These are phyloP conservation scores for Populus nigra DNA, from an alignment of 345 rosid species.

Conservation along the genomic window DNA sequence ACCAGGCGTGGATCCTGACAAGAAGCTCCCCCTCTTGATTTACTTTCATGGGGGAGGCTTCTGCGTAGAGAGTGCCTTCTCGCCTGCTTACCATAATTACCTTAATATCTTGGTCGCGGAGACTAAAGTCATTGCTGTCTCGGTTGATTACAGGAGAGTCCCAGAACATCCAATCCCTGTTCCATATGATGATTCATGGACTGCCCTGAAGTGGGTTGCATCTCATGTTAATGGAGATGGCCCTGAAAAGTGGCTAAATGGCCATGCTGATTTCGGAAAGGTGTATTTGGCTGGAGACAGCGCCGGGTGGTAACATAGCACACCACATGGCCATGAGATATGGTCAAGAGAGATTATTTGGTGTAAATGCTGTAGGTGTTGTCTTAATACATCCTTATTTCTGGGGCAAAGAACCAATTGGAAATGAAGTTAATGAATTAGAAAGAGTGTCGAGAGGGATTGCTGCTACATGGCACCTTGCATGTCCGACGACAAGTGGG, in stretches of 20 bases:
- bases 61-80: conserved; percentile 16
- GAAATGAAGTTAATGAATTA: not conserved
- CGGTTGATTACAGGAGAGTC: conserved; percentile 20
- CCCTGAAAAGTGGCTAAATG: conserved; percentile 36
- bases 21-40: conserved; percentile 20
- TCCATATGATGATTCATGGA: conserved; percentile 28
- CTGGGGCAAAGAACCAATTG: conserved; percentile 20
- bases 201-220: conserved; percentile 22
- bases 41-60: conserved; percentile 28
- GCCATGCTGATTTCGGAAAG: conserved; percentile 24
- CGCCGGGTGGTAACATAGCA: conserved; percentile 40
- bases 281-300: conserved; percentile 42
- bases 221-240: conserved; percentile 17
- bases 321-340: conserved; percentile 25
- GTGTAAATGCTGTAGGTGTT: conserved; percentile 4
- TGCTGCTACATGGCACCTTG: conserved; percentile 5
- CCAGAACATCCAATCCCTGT: conserved; percentile 24
- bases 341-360: not conserved
- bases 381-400: conserved; percentile 26
- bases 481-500: conserved; percentile 20
- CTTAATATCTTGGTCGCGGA: conserved; percentile 9
- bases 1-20: not conserved
- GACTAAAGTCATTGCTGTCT: conserved; percentile 20
- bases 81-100: conserved; percentile 18
- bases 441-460: not conserved